These are phyloP conservation scores for Neurospora tetraspora DNA, from an alignment of 495 filamentous ascomycete species.

Conservation along the genomic window DNA sequence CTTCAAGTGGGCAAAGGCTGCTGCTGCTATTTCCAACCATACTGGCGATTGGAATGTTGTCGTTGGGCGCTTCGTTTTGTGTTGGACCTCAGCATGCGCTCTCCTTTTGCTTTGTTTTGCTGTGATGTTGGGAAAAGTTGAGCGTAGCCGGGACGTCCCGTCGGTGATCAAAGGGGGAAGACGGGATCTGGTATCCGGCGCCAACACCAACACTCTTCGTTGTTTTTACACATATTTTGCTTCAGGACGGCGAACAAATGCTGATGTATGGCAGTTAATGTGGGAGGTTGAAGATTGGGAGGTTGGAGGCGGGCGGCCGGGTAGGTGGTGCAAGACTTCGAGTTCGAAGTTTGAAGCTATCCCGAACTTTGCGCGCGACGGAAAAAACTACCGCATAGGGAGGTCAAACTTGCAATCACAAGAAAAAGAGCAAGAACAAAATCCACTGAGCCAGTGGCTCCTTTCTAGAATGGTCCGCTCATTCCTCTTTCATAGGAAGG, in stretches of 20 bases:
- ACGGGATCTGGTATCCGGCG: not conserved
- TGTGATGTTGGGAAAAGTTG: not conserved
- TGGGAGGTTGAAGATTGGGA: not conserved
- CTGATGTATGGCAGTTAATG: not conserved
- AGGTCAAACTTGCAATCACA: not conserved
- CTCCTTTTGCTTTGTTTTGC: not conserved
- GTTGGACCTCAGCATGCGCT: not conserved
- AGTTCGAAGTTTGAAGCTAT: not conserved
- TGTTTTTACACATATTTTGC: not conserved
- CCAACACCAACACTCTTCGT: not conserved
- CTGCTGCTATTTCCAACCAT: not conserved
- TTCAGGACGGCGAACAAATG: not conserved
- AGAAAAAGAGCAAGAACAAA: not conserved
- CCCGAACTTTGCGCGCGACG: not conserved
- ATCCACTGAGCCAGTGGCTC: not conserved
- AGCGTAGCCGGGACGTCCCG: not conserved
- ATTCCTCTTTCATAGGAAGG: not conserved
- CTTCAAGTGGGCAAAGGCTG: not conserved
- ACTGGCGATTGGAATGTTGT: not conserved
- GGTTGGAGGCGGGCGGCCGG: not conserved
- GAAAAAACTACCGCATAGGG: not conserved
- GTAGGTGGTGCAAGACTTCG: not conserved
- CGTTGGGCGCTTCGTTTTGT: not conserved
- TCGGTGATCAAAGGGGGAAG: not conserved
- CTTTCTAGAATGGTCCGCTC: not conserved